These are phyloP conservation scores for Termitomyces sp. DNA, from an alignment of 768 basidiomycete species.

Conservation along the genomic window DNA sequence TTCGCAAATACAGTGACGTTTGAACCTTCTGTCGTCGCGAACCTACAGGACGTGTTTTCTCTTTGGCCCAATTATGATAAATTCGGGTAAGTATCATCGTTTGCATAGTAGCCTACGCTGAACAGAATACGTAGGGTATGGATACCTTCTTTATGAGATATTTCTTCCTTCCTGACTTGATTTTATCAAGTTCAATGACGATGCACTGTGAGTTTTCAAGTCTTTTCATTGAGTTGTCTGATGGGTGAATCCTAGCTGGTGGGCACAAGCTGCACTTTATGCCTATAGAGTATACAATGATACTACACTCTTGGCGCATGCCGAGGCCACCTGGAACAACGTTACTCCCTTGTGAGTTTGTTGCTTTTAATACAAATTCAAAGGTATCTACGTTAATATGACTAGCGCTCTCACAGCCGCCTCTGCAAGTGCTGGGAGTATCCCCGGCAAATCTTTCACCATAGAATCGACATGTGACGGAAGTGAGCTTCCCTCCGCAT, in stretches of 20 bases:
- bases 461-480: conserved; percentile 39
- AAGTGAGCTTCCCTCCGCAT: conserved; percentile 19
- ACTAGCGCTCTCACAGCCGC: conserved; percentile 37
- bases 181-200: conserved; percentile 35
- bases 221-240: not conserved
- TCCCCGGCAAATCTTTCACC: conserved; percentile 35
- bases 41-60: conserved; percentile 35
- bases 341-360: conserved; percentile 37
- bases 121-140: not conserved
- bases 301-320: conserved; percentile 33
- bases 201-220: conserved; percentile 31
- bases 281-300: conserved; percentile 45
- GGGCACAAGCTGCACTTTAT: conserved; percentile 47
- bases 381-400: not conserved
- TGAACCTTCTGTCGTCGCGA: conserved; percentile 29
- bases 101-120: not conserved
- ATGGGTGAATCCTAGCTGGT: conserved; percentile 30
- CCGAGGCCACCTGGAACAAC: conserved; percentile 42
- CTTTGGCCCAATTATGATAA: conserved; percentile 36
- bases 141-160: not conserved
- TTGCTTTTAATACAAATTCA: not conserved
- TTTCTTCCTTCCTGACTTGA: not conserved
- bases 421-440: conserved; percentile 29
- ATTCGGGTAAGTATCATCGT: conserved; percentile 22
- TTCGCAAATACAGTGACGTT: conserved; percentile 31